Base-by-base conservation (phyloP, 2,329 filamentous ascomycete species). In the Pezicula carpinea region DNA sequence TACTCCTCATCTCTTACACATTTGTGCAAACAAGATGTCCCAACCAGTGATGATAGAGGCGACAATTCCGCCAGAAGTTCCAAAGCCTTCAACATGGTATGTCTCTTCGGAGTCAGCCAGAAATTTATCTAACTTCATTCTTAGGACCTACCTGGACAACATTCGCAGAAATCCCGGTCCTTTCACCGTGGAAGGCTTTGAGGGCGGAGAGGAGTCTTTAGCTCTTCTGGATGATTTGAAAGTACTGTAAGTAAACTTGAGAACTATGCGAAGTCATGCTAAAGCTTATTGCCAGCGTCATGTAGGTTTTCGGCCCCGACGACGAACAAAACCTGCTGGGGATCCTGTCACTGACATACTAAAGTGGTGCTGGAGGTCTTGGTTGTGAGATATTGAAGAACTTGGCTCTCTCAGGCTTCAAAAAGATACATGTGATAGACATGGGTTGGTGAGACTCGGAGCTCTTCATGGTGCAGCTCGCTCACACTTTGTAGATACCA, bases 381-480 rank as follows among this genome's bases (percentile, higher is more conserved):
- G 93, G 93, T 55, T 99, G 93, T 61, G 93, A 99, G 66, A 95
- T 99, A 38, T 74, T 99, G 44, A 99, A 99, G 73, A 89, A 99
- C 62, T 77, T 99, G 29, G 93, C 93, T 35, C 77, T 99, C 44
- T 96, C 92, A 2, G 90, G 91, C 22, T 99, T 99, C 73, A 95
- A 87, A 67, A 82, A 96, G 61, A 96, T 99, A 57, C 90, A 99
- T 72, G 93, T 99, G 49, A 97, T 99, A 60, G 93, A 99, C 70
- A 99, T 99, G 93, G 89, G 87, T 86, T 69, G 49, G 75, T 64
- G 10, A 11, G 8, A 29, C n/a, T 14, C 33, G 29, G 18, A 33
- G 18, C 33, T 23, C 32, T 40, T 17, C 10, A n/a, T 35, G 22
- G 11, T 7, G 10, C 26, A 15, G 10, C 6, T 21, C 10, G 14